phyloP scores from a whole-genome alignment of 257 asterid genomes.

The Anisodus acutangulus region DNA sequence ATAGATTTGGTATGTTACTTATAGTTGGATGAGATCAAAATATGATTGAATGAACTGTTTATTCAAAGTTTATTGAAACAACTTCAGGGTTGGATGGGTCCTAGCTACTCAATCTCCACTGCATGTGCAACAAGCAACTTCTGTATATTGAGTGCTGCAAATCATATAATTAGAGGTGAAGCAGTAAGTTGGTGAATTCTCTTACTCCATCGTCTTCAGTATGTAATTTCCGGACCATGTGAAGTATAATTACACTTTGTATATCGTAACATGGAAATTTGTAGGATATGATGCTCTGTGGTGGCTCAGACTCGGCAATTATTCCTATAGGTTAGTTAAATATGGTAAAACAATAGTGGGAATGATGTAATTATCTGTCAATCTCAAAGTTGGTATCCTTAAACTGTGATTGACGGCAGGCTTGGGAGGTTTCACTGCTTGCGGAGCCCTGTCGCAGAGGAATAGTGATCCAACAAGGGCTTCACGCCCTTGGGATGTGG shows the following conservation, averaged over 20 bases:
- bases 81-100: constrained; percentile 64
- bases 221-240: background rate
- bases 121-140: constrained; percentile 64
- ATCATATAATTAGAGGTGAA: constrained; percentile 52
- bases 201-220: background rate
- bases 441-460: constrained; percentile 48
- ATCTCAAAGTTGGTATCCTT: background rate
- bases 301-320: constrained; percentile 55
- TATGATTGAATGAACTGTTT: background rate
- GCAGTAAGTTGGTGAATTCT: constrained; percentile 44
- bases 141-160: constrained; percentile 50
- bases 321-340: constrained; percentile 47
- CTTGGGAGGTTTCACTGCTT: constrained; percentile 56
- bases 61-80: background rate
- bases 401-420: constrained; percentile 36
- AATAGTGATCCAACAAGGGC: constrained; percentile 53
- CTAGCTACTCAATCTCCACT: constrained; percentile 57
- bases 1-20: constrained; percentile 47
- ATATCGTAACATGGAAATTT: background rate
- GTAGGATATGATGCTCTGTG: constrained; percentile 61
- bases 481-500: constrained; percentile 57
- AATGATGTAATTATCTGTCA: background rate
- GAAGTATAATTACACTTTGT: background rate
- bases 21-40: background rate
- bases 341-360: background rate